Base-by-base conservation (phyloP, 331 rosid genomes). In the Malus hybrid region DNA sequence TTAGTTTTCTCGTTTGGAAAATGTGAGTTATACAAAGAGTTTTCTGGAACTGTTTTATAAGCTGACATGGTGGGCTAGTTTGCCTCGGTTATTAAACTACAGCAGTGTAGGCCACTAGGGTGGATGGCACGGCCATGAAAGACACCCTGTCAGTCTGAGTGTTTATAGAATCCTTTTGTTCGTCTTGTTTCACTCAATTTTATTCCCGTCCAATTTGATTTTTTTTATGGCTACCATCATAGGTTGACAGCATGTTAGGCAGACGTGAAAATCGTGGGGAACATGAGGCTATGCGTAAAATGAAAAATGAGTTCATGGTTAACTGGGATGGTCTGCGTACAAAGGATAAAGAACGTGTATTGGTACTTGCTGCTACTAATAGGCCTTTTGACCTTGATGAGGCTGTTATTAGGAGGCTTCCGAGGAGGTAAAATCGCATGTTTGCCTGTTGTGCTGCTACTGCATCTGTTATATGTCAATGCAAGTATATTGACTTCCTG, bases 191-290 rank as follows among this genome's bases (percentile, higher is more conserved):
- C 18, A n/a, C 48, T 50, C 28, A 16, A 24, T 22, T 57, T 48
- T 81, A 3, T 71, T 10, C 48, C 9, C 1, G 6, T 33, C 8
- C 15, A 57, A 72, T 42, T 62, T 72, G 1, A 67, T 55, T 36
- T 29, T 39, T 14, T 18, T 19, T 24, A 20, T 5, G 81, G 57
- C 34, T 62, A 66, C 74, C 61, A 28, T 78, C 84, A 36, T 84
- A 93, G 98, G 97, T 93, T 55, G 98, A 93, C 86, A 93, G 98
- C 83, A 91, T 93, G 98, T 79, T 93, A 79, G 97, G 98, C 72
- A 88, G 93, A 83, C 96, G 98, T 79, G 98, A 91, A 84, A 93
- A 86, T 68, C 95, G 96, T 24, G 24, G 24, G 24, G 24, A 24
- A 24, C 24, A 24, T 24, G 24, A 24, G 24, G 24, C 24, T 24